Percentiles rank a stretch among this genome's conserved stretches.
phyloP scores from a whole-genome alignment of 192 early-diverging fungal species.

The Dimargaris cristalligena region DNA sequence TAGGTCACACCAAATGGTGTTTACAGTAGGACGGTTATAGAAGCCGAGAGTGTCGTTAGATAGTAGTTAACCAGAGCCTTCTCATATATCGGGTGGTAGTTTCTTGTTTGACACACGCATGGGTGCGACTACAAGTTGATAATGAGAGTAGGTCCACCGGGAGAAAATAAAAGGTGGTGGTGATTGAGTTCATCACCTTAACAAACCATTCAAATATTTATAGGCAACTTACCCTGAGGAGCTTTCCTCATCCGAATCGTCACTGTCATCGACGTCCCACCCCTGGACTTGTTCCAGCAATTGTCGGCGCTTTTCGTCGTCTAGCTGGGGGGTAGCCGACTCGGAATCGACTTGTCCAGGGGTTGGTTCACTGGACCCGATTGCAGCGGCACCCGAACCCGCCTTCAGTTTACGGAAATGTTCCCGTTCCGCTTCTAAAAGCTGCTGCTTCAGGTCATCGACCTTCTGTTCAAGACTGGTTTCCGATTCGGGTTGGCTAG shows the following conservation, averaged over 20 bases:
- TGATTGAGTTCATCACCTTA: background rate
- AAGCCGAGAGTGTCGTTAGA: background rate
- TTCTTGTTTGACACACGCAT: too few species aligned
- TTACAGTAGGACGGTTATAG: background rate
- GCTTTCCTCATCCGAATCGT: constrained; percentile 27
- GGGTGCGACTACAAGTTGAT: too few species aligned
- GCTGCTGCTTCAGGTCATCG: constrained; percentile 44
- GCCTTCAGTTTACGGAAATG: constrained; percentile 43
- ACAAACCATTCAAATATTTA: constrained; percentile 7
- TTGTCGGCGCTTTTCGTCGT: constrained; percentile 16
- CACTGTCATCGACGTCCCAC: constrained; percentile 33
- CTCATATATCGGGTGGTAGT: background rate
- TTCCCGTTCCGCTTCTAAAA: constrained; percentile 44
- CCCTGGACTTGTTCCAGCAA: constrained; percentile 37
- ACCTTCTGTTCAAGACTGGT: constrained; percentile 35
- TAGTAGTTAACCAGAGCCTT: background rate
- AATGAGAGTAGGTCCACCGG: background rate
- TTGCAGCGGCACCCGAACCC: too few species aligned
- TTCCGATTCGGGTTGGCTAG: constrained; percentile 49
- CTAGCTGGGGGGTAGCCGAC: too few species aligned
- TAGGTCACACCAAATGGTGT: background rate
- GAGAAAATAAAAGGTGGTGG: background rate
- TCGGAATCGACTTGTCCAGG: too few species aligned
- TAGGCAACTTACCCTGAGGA: constrained; percentile 13
- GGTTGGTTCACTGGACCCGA: too few species aligned